Conservation (phyloP, 495 filamentous ascomycete species). For the Beverwykella pulmonaria region DNA sequence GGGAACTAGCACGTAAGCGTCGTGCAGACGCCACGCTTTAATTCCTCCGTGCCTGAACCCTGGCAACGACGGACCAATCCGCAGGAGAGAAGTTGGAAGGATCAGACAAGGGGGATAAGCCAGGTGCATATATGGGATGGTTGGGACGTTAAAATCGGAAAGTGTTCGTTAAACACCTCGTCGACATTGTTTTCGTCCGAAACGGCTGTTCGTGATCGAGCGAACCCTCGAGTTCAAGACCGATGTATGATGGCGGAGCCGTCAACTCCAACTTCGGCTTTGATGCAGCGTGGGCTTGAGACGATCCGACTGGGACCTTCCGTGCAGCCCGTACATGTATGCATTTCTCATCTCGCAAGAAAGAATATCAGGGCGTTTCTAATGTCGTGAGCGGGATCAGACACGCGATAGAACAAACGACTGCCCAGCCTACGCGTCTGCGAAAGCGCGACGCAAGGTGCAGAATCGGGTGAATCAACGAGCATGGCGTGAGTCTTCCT, state of each 20-base stretch:
- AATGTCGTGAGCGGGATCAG: too few relatives aligned
- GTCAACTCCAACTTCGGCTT: too few relatives aligned
- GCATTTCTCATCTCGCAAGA: too few relatives aligned
- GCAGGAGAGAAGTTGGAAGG: neutral
- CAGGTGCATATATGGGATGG: neutral
- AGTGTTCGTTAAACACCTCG: too few relatives aligned
- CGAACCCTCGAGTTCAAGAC: too few relatives aligned
- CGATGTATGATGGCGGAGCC: too few relatives aligned
- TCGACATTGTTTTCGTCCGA: too few relatives aligned
- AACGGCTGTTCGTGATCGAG: too few relatives aligned
- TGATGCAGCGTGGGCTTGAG: too few relatives aligned
- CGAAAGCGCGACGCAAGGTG: conserved; percentile 1
- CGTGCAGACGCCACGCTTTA: neutral
- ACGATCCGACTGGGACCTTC: neutral
- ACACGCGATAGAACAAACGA: neutral
- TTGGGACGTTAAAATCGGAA: neutral
- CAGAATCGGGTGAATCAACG: conserved; percentile 12
- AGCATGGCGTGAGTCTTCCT: conserved; percentile 1
- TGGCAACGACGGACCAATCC: neutral
- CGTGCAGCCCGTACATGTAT: neutral
- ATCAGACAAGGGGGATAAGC: neutral
- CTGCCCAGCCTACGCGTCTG: neutral
- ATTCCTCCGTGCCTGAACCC: neutral
- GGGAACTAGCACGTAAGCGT: neutral
- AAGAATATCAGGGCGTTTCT: too few relatives aligned